Evolutionary conservation across 345 rosid species (phyloP), one percentile per base, ranked within the genome.

Genomic region (Chamaenerion angustifolium): DNA sequence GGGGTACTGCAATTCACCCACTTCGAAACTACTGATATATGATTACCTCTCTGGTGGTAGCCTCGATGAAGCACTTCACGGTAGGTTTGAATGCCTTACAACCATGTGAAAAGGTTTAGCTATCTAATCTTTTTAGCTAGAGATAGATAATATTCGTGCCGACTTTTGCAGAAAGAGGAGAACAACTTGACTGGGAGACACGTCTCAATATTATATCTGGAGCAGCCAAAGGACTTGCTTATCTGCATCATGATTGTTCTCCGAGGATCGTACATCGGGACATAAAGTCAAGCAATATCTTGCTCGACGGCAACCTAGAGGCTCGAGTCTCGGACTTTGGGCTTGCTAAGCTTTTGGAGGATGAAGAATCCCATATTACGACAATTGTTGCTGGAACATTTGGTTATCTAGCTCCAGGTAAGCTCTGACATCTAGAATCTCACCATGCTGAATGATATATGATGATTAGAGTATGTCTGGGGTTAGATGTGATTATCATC

Each of bases 261-360:
- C 99, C 99, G 17, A 82, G 99, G 72, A 88, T 92, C 70, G 81
- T 92, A 64, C 99, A 92, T 56, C 95, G 99, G 50, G 99, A 92
- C 71, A 92, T 92, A 69, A 92, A 92, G 70, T 74, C 99, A 0
- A 88, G 99, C 76, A 92, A 92, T 67, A 92, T 92, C 64, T 62
- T 92, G 73, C 96, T 92, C 54, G 99, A 92, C 73, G 95, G 84
- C 37, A 92, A 88, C 68, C 75, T 82, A 54, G 94, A 88, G 76
- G 96, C 99, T 45, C 95, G 99, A 11, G 99, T 92, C 48, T 88
- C 99, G 0, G 99, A 92, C 59, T 92, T 92, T 60, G 99, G 99
- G 55, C 94, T 92, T 56, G 99, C 99, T 56, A 92, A 88, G 74
- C 70, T 92, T 53, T 72, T 92, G 65, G 83, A 77, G 62, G 99